phyloP scores from a whole-genome alignment of 2,329 filamentous ascomycete species.

The Alternaria arbusti region DNA sequence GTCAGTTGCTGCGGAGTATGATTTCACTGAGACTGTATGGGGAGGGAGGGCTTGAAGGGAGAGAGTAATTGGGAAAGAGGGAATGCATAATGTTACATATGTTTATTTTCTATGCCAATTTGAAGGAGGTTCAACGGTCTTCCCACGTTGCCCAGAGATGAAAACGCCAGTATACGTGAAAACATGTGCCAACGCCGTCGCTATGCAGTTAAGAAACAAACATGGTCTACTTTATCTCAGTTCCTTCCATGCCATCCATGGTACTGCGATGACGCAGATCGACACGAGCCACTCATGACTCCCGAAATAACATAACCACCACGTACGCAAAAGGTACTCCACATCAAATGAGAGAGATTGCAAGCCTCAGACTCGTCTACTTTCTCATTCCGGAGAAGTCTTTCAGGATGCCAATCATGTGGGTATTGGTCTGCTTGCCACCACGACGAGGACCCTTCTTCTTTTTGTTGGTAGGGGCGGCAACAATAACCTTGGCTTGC shows the following conservation, averaged over 20 bases:
- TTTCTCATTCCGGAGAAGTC: conserved; percentile 65
- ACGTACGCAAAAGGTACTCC: neutral
- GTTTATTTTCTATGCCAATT: neutral
- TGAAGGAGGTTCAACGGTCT: neutral
- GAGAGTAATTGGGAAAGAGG: neutral
- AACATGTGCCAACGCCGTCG: conserved; percentile 33
- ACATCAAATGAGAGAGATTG: neutral
- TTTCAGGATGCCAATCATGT: conserved; percentile 83
- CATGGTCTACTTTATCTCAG: conserved; percentile 26
- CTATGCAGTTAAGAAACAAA: conserved; percentile 32
- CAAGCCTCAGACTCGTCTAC: conserved; percentile 16
- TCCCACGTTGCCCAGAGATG: neutral
- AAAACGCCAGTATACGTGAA: neutral
- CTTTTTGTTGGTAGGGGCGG: conserved; percentile 69
- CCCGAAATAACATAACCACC: neutral
- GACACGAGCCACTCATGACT: neutral
- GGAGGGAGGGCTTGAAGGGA: neutral
- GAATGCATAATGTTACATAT: neutral
- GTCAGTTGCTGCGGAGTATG: neutral
- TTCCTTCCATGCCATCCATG: neutral
- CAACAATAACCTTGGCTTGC: conserved; percentile 71
- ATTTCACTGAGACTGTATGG: neutral
- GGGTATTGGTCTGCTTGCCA: conserved; percentile 84
- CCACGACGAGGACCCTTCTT: conserved; percentile 75
- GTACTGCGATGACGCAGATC: neutral